Evolutionary conservation across 2,329 filamentous ascomycete species (phyloP), one percentile per base, ranked within the genome.

Genomic region (Trichocomaceae sp.): DNA sequence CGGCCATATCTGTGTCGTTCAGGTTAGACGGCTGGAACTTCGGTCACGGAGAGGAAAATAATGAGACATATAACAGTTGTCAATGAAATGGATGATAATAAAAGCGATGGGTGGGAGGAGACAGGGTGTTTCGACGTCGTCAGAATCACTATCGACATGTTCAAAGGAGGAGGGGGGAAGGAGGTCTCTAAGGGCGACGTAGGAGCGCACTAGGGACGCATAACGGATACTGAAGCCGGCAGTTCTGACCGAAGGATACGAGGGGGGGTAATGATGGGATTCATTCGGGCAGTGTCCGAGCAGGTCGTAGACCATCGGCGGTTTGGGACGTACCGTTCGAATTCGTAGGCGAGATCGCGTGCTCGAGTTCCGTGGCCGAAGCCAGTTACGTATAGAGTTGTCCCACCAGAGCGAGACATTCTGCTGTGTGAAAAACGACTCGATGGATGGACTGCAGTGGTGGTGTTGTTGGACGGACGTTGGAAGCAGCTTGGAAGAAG

Each of bases 281-380:
- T 63, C 61, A 62, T 52, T 57, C 54, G 63, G 64, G 66, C 57
- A 61, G 66, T 66, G 68, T 69, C 64, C 70, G 72, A 67, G 67
- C 72, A 74, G 72, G 70, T 67, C 64, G 67, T 62, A 64, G 62
- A 54, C 49, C 67, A 66, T 64, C 63, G 67, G 66, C 68, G 69
- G 77, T 76, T 78, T 78, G 75, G 80, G 82, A 95, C 91, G 84
- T 96, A 96, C 90, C 92, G 90, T 91, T 97, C 92, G 88, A 97
- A 97, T 83, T 97, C 92, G 88, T 95, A 96, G 80, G 92, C 90
- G 75, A 97, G 88, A 82, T 99, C 91, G 84, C 93, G 90, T 75
- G 93, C 90, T 81, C 93, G 90, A 75, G 92, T 96, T 75, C 92
- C 90, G 77, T 96, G 90, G 83, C 92, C 95, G 77, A 99, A 99